A percentile compares a stretch with the other conserved stretches of the same genome.
These are phyloP conservation scores for Enterospora canceri DNA, from an alignment of 371 early-diverging fungal species.

Conservation along the genomic window DNA sequence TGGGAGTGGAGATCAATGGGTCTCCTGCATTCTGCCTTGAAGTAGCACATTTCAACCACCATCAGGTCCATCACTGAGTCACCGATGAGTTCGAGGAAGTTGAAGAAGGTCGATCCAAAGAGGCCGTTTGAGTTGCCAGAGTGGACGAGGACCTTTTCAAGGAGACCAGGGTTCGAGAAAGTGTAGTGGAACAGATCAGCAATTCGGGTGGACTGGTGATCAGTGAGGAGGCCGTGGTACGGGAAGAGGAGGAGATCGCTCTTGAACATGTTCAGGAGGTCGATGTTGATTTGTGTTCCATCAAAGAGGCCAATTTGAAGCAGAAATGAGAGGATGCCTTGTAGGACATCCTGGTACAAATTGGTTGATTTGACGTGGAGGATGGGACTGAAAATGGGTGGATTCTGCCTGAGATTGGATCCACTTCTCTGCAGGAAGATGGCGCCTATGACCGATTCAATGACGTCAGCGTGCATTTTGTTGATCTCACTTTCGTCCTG, in stretches of 20 bases:
- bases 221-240: slow-evolving; percentile 11
- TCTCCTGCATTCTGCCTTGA: not conserved
- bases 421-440: slow-evolving; percentile 23
- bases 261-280: too few species aligned
- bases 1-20: slow-evolving; percentile 22
- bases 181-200: slow-evolving; percentile 34
- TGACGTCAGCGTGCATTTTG: slow-evolving; percentile 47
- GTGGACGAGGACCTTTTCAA: slow-evolving; percentile 48
- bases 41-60: slow-evolving; percentile 25
- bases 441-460: slow-evolving; percentile 44
- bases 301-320: too few species aligned
- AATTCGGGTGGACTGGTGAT: not conserved
- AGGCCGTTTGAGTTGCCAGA: too few species aligned
- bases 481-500: slow-evolving; percentile 2
- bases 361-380: too few species aligned
- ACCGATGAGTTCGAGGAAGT: slow-evolving; percentile 41
- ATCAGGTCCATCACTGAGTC: slow-evolving; percentile 43
- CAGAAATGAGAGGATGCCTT: too few species aligned
- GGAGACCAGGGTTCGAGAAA: slow-evolving; percentile 29
- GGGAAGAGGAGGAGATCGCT: too few species aligned
- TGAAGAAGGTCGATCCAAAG: slow-evolving; percentile 27
- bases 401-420: too few species aligned
- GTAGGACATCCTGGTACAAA: too few species aligned
- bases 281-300: too few species aligned
- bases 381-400: too few species aligned